Evolutionary conservation across 129 eudicot genomes (phyloP).

Genomic region (Mikania micrantha): DNA sequence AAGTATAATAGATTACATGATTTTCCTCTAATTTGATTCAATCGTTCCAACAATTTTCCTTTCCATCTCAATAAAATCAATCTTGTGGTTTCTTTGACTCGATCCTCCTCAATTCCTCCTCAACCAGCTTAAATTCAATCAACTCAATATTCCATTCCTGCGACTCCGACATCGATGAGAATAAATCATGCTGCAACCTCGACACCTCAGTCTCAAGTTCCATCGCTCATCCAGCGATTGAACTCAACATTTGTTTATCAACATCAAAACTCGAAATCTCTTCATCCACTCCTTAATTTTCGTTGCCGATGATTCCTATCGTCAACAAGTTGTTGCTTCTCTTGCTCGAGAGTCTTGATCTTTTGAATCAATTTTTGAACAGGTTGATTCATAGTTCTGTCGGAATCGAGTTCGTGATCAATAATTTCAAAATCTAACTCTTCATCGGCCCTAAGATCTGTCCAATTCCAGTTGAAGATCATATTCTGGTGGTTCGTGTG

Average conservation of each 20-base stretch:
- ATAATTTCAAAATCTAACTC: too few species aligned
- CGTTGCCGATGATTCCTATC: conserved; percentile 21
- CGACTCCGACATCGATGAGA: conserved; percentile 22
- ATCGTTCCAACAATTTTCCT: too few species aligned
- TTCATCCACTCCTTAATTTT: conserved; percentile 30
- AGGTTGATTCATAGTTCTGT: neutral
- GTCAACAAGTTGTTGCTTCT: conserved; percentile 15
- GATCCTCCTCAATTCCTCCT: conserved; percentile 30
- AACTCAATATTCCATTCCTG: conserved; percentile 36
- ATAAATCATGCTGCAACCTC: conserved; percentile 55
- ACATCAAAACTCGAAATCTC: conserved; percentile 21
- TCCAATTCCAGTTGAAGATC: too few species aligned
- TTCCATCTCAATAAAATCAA: too few species aligned
- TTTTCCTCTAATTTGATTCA: too few species aligned
- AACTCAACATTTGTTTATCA: conserved; percentile 32
- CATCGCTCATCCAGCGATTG: conserved; percentile 45
- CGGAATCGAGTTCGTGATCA: too few species aligned
- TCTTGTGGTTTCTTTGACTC: conserved; percentile 27
- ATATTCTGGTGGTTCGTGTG: too few species aligned
- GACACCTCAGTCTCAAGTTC: conserved; percentile 49
- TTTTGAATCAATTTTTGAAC: conserved; percentile 23
- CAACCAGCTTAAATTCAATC: conserved; percentile 20
- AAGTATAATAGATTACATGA: too few species aligned
- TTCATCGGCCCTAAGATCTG: too few species aligned
- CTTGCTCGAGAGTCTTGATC: conserved; percentile 37